phyloP scores from a whole-genome alignment of 2,329 filamentous ascomycete species.

The Chaetothyriales sp. region DNA sequence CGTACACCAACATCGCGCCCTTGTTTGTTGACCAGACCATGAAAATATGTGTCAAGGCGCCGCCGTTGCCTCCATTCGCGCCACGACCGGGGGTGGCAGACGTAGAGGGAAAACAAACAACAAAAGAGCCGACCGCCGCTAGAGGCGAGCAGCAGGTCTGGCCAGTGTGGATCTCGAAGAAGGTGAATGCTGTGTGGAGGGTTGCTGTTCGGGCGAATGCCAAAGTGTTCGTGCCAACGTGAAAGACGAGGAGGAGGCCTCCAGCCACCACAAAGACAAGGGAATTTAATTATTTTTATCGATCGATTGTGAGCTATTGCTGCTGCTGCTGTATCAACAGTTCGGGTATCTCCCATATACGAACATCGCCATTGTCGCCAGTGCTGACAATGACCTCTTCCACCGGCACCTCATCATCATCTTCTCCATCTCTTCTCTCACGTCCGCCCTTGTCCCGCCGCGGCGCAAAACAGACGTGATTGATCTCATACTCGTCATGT shows the following conservation, averaged over 20 bases:
- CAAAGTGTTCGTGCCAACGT: background rate
- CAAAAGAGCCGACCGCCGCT: background rate
- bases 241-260: background rate
- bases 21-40: background rate
- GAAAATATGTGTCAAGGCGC: background rate
- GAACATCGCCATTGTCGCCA: constrained; percentile 79
- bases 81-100: too few relatives aligned
- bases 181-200: background rate
- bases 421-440: constrained; percentile 14
- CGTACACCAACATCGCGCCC: background rate
- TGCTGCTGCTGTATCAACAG: constrained; percentile 1
- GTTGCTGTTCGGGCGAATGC: background rate
- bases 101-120: background rate
- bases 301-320: background rate
- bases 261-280: too few relatives aligned
- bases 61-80: too few relatives aligned
- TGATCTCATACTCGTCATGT: constrained; percentile 88
- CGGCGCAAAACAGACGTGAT: constrained; percentile 77
- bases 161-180: background rate
- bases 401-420: constrained; percentile 24
- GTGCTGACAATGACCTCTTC: constrained; percentile 85
- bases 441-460: constrained; percentile 53
- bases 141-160: background rate
- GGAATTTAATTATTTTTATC: too few relatives aligned
- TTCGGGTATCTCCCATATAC: constrained; percentile 50